phyloP scores from a whole-genome alignment of 2,329 filamentous ascomycete genomes.

The Microcera coccophila region DNA sequence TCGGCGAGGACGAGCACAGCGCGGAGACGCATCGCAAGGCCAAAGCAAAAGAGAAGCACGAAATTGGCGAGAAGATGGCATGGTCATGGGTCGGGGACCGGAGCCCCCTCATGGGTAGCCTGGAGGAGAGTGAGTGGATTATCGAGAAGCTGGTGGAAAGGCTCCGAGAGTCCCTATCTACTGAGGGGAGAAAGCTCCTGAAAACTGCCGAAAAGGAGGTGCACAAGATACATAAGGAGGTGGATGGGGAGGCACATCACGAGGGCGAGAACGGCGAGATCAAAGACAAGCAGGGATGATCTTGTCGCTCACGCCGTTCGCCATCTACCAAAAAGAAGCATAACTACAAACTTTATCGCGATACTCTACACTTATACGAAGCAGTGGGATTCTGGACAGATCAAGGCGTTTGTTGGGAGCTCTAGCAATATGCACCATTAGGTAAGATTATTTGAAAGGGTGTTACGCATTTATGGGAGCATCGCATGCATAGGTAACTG shows the following conservation, averaged over 20 bases:
- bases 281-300: not conserved
- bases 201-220: not conserved
- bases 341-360: no score
- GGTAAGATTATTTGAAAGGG: no score
- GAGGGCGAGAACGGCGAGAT: not conserved
- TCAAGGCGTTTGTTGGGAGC: no score
- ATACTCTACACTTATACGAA: no score
- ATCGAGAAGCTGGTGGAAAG: conserved; percentile 58
- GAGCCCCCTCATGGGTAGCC: conserved; percentile 65
- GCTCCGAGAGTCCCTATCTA: conserved; percentile 39
- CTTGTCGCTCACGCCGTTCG: no score
- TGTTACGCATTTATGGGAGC: no score
- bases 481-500: no score
- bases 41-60: conserved; percentile 23
- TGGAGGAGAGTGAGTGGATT: conserved; percentile 70
- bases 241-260: not conserved
- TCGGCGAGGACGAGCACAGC: conserved; percentile 61
- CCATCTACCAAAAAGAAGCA: no score
- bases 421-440: no score
- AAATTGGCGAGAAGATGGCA: conserved; percentile 26
- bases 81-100: conserved; percentile 73
- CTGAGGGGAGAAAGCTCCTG: conserved; percentile 8
- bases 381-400: no score
- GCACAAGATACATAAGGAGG: not conserved
- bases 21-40: conserved; percentile 48